These are phyloP conservation scores for Golubevia sp. DNA, from an alignment of 1,284 basidiomycete species.

Conservation along the genomic window DNA sequence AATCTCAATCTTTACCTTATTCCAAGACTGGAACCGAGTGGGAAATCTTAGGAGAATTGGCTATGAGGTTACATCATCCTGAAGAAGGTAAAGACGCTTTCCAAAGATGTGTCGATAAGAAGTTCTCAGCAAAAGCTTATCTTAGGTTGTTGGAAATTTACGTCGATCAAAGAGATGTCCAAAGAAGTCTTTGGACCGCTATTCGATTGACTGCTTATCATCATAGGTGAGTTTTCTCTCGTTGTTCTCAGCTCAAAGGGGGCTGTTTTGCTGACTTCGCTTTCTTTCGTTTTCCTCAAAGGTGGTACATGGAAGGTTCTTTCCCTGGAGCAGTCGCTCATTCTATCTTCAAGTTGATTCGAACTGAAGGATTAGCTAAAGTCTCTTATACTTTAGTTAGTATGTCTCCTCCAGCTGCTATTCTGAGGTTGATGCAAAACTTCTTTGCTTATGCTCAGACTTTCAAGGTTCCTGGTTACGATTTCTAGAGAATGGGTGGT, in stretches of 20 bases:
- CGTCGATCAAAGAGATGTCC: constrained; percentile 40
- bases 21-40: constrained; percentile 56
- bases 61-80: constrained; percentile 47
- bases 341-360: constrained; percentile 46
- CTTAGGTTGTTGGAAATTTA: constrained; percentile 51
- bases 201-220: constrained; percentile 57
- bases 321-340: constrained; percentile 50
- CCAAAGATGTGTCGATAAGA: constrained; percentile 45
- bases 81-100: constrained; percentile 56
- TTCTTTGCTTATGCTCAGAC: constrained; percentile 11
- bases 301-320: constrained; percentile 51
- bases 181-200: constrained; percentile 50
- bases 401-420: constrained; percentile 50
- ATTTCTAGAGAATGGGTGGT: neutral
- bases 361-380: constrained; percentile 50
- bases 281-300: neutral
- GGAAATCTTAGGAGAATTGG: constrained; percentile 61
- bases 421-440: constrained; percentile 32
- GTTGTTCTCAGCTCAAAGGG: neutral
- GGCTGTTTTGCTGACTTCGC: neutral
- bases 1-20: constrained; percentile 46
- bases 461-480: constrained; percentile 10
- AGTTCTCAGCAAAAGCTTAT: constrained; percentile 57
- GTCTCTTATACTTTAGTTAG: constrained; percentile 57
- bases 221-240: constrained; percentile 20